Conservation (phyloP, 148 eudicot species). For the Vaccinium darrowii region DNA sequence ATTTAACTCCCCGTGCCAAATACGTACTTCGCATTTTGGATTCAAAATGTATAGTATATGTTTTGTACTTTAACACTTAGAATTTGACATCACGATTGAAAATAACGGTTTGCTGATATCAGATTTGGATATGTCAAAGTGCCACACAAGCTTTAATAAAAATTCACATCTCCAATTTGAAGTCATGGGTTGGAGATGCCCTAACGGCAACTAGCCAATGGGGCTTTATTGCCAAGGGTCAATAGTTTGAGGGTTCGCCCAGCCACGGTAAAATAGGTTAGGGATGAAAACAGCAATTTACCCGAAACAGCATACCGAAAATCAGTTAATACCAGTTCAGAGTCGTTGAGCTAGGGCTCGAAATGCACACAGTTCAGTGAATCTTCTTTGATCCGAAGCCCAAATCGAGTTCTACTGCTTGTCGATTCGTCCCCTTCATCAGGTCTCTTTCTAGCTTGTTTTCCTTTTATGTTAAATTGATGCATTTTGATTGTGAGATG, state of each 20-base stretch:
- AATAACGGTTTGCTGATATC: too few relatives aligned
- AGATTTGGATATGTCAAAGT: too few relatives aligned
- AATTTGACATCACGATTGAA: too few relatives aligned
- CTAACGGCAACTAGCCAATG: too few relatives aligned
- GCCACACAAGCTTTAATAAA: too few relatives aligned
- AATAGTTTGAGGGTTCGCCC: neutral
- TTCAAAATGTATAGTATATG: too few relatives aligned
- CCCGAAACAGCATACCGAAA: neutral
- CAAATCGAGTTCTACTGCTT: neutral
- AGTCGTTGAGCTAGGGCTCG: constrained; percentile 3
- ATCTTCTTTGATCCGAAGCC: neutral
- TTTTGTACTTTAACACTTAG: too few relatives aligned
- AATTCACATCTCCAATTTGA: too few relatives aligned
- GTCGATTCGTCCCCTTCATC: neutral
- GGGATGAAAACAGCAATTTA: neutral
- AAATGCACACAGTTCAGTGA: neutral
- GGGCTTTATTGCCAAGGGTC: neutral
- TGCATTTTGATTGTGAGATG: neutral
- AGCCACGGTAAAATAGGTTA: neutral
- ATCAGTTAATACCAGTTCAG: neutral
- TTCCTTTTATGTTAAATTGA: neutral
- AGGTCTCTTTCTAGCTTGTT: neutral
- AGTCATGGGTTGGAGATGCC: too few relatives aligned
- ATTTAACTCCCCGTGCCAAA: too few relatives aligned
- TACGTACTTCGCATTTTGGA: too few relatives aligned